Evolutionary conservation across 2,329 filamentous ascomycete genomes (phyloP), one percentile per base, ranked within the genome.

Genomic region (Incumbomyces delicatus): DNA sequence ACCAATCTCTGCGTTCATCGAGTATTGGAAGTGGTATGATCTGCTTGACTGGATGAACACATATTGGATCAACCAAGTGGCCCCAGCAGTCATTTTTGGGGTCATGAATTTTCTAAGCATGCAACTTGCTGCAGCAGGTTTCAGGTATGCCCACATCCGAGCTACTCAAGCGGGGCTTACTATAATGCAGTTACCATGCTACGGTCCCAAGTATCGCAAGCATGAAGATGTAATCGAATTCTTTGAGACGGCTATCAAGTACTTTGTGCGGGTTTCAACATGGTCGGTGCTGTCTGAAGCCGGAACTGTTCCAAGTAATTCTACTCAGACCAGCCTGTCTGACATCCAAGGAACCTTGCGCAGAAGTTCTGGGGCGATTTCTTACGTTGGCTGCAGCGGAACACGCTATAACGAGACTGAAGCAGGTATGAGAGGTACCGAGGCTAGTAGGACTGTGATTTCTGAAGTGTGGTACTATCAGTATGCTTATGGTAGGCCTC

Each of bases 401-500:
- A 74, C 77, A 7, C 60, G 68, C 17, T 83, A 72, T 61, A 83
- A 83, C 59, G 66, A 72, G 52, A 83, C 80, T 12, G 69, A 60
- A 16, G 75, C 72, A 6, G 80, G 80, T 1, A 68, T 63, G 50
- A 73, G 73, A 16, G 73, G 70, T 2, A 56, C 58, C 2, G 80
- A 83, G 55, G 72, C 66, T 47, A 79, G 80, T 1, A 65, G 65
- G 51, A 83, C 78, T 1, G 67, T 73, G 29, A 54, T 84, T 40
- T 72, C 61, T 49, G 80, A 85, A 68, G 69, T 80, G 11, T 84
- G 79, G 78, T 84, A 83, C 58, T 83, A 81, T 57, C 71, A 75
- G 60, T 73, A 82, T 76, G 44, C 49, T 18, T 38, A 69, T 46
- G 80, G 80, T 2, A 62, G 69, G 13, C 72, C 77, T 6, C 80